Percentiles rank a stretch among this genome's conserved stretches.
These are phyloP conservation scores for Solanum gracilifrons DNA, from an alignment of 257 asterid species.

Conservation along the genomic window DNA sequence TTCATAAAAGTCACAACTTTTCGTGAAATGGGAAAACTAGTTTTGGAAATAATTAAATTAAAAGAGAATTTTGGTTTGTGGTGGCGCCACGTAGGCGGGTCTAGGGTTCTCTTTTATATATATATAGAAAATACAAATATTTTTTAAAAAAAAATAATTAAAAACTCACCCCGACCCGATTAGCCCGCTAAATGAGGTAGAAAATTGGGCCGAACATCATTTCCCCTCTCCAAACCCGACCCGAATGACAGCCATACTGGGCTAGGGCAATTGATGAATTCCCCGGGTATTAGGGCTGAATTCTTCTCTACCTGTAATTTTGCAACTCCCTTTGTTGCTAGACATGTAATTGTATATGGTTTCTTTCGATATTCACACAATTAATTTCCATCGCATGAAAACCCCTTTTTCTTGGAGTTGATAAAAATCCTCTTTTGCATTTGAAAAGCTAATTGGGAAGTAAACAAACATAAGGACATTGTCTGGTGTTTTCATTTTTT, in stretches of 20 bases:
- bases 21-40: no score
- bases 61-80: no score
- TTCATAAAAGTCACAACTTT: no score
- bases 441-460: not conserved
- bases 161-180: no score
- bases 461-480: not conserved
- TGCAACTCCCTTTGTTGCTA: not conserved
- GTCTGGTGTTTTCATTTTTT: not conserved
- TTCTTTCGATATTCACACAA: not conserved
- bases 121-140: no score
- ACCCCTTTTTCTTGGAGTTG: not conserved
- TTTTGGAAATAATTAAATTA: no score
- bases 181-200: no score
- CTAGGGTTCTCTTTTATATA: no score
- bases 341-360: not conserved
- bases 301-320: not conserved
- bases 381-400: not conserved
- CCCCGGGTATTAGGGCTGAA: not conserved
- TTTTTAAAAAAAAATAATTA: no score
- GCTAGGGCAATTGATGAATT: not conserved
- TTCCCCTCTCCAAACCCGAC: not conserved
- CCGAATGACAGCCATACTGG: not conserved
- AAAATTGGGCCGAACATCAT: not conserved
- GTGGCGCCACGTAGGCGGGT: no score
- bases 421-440: not conserved